Evolutionary conservation across 2,329 filamentous ascomycete genomes (phyloP).

Genomic region (Diaporthe vaccinii): DNA sequence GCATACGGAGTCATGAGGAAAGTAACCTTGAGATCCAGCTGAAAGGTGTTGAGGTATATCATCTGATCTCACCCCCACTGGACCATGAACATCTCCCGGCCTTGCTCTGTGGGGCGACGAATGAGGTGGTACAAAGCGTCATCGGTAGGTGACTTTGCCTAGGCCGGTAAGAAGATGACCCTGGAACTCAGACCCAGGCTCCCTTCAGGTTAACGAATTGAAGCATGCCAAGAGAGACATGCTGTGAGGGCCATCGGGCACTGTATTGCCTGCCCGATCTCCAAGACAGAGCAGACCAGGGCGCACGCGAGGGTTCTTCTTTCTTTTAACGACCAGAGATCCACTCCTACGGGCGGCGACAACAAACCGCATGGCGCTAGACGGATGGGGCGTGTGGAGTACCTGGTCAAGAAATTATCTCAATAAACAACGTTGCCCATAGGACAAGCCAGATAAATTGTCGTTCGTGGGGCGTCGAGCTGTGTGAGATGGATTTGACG

Average conservation of each 20-base stretch:
- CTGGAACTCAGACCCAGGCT: constrained; percentile 23
- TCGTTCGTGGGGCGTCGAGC: background rate
- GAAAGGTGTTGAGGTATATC: constrained; percentile 1
- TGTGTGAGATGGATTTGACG: background rate
- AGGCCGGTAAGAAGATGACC: constrained; percentile 19
- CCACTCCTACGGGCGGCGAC: constrained; percentile 3
- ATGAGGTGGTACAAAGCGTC: constrained; percentile 37
- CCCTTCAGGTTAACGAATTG: constrained; percentile 26
- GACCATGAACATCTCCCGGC: constrained; percentile 17
- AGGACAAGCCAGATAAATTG: background rate
- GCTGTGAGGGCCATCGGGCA: constrained; percentile 20
- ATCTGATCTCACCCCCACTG: background rate
- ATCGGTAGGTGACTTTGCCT: constrained; percentile 27
- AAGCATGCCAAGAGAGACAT: constrained; percentile 31
- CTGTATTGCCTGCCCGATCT: constrained; percentile 24
- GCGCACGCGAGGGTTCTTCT: background rate
- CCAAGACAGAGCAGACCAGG: constrained; percentile 22
- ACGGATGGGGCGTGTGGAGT: background rate
- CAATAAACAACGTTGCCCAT: background rate
- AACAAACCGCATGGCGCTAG: constrained; percentile 13
- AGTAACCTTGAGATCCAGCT: constrained; percentile 10
- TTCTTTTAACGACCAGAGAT: background rate
- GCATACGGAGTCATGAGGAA: background rate
- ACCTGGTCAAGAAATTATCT: background rate
- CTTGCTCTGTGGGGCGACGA: constrained; percentile 34